Base-by-base conservation (phyloP, 2,329 filamentous ascomycete genomes). In the Sporothrix schenckii region DNA sequence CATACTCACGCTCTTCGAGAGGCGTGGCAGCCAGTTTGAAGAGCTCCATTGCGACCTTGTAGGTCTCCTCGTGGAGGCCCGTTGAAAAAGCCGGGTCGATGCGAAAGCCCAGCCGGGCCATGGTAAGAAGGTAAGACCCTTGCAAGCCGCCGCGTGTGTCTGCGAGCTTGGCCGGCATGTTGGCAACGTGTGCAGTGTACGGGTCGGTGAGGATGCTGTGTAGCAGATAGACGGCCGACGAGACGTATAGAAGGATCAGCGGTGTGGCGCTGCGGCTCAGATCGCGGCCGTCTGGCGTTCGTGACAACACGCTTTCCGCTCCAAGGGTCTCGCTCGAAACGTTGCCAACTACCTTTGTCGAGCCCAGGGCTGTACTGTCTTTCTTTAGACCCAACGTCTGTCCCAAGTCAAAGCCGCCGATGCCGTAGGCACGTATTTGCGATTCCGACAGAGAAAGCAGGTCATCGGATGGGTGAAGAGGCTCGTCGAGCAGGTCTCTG, bases 11-110 rank as follows among this genome's bases (percentile, higher is more conserved):
- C 1, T 84, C 85, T 70, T 87, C 85, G 53, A 97, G 92, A 0
- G 93, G 91, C 68, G 92, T 95, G 27, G 97, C 87, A 2, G 89
- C 88, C 72, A 92, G 83, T 77, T 97, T 93, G 52, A 98, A 80
- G 73, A 99, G 83, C 76, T 91, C 88, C 75, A 94, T 90, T 3
- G 95, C 94, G 79, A 90, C 89, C 73, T 94, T 91, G 90, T 68
- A 97, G 90, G 0, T 90, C 90, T 1, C 84, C 83, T 79, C 97
- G 56, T 54, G 60, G 14, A 74, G 47, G 1, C 72, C 72, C 1
- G 53, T 27, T 2, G 70, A 93, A 39, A 96, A 84, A 13, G 95
- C 86, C 10, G 92, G 79, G 41, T 92, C 88, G 6, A 88, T 90
- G 78, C 60, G 70, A 34, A 97, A 97, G 0, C 92, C 93, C n/a